phyloP scores from a whole-genome alignment of 2,329 filamentous ascomycete species.

The Colletotrichum lindemuthianum region DNA sequence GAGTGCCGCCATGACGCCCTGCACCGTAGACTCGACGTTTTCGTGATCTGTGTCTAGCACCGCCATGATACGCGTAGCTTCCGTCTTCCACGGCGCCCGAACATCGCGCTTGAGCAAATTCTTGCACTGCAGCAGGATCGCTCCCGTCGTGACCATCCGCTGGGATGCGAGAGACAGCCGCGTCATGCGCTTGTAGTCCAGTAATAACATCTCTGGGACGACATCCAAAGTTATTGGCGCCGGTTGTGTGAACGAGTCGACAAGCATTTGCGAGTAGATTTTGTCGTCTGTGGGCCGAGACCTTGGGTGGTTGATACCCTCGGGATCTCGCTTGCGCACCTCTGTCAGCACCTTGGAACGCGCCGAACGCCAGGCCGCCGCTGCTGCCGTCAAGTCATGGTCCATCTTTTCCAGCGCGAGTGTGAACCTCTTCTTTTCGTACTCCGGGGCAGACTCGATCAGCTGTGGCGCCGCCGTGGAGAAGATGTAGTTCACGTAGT shows the following conservation, averaged over 20 bases:
- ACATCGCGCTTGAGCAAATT: constrained; percentile 85
- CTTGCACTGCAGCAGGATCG: constrained; percentile 82
- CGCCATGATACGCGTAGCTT: constrained; percentile 76
- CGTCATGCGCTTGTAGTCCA: constrained; percentile 72
- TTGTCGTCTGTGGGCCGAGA: constrained; percentile 73
- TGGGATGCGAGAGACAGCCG: constrained; percentile 50
- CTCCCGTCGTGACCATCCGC: constrained; percentile 77
- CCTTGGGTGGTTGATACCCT: constrained; percentile 69
- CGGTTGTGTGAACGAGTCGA: constrained; percentile 78
- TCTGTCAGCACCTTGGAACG: constrained; percentile 73
- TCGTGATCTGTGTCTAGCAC: constrained; percentile 69
- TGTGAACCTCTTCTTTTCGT: constrained; percentile 78
- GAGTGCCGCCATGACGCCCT: constrained; percentile 70
- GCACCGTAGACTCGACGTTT: constrained; percentile 62
- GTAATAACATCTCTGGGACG: constrained; percentile 77
- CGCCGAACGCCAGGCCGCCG: constrained; percentile 73
- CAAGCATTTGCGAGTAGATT: constrained; percentile 79
- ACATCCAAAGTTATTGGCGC: constrained; percentile 62
- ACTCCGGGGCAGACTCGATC: constrained; percentile 75
- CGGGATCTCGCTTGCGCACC: constrained; percentile 73
- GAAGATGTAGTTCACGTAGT: constrained; percentile 85
- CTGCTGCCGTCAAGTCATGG: constrained; percentile 67
- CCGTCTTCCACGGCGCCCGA: constrained; percentile 78
- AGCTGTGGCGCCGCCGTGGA: constrained; percentile 77
- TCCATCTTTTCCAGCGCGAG: constrained; percentile 67